phyloP scores from a whole-genome alignment of 1,284 basidiomycete species.

The Sporisorium scitamineum region DNA sequence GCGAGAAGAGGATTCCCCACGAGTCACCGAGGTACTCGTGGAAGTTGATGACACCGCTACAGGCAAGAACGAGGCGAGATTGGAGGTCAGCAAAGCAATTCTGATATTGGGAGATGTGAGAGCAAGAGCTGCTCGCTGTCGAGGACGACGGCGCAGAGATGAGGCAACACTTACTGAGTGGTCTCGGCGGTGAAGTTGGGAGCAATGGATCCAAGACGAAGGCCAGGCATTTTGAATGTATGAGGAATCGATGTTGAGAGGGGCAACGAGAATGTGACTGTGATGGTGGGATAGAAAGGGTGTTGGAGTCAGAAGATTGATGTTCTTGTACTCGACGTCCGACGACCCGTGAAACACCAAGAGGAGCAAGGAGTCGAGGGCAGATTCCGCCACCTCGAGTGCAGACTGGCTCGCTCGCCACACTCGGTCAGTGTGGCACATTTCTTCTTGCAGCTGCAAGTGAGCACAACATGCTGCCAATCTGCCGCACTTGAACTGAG shows the following conservation, averaged over 20 bases:
- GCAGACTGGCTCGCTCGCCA: not conserved
- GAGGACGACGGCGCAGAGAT: too few relatives aligned
- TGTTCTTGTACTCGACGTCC: conserved; percentile 21
- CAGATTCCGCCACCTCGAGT: conserved; percentile 3
- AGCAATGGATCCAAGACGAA: conserved; percentile 66
- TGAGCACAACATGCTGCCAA: too few relatives aligned
- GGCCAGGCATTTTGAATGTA: conserved; percentile 68
- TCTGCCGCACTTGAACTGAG: too few relatives aligned
- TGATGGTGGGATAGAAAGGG: not conserved
- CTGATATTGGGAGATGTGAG: too few relatives aligned
- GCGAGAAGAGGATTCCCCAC: conserved; percentile 78
- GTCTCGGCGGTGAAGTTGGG: conserved; percentile 68
- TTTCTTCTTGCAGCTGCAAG: not conserved
- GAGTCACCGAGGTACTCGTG: conserved; percentile 89
- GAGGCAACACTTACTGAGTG: conserved; percentile 53
- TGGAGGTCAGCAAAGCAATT: not conserved
- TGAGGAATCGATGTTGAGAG: too few relatives aligned
- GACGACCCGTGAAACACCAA: not conserved
- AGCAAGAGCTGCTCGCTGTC: too few relatives aligned
- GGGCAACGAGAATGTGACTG: conserved; percentile 5
- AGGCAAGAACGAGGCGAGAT: not conserved
- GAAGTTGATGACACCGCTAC: conserved; percentile 74
- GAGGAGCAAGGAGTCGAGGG: not conserved
- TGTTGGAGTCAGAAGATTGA: not conserved
- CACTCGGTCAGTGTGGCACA: not conserved